These are phyloP conservation scores for Strobilomyces dryophilus DNA, from an alignment of 768 basidiomycete genomes.

Conservation along the genomic window DNA sequence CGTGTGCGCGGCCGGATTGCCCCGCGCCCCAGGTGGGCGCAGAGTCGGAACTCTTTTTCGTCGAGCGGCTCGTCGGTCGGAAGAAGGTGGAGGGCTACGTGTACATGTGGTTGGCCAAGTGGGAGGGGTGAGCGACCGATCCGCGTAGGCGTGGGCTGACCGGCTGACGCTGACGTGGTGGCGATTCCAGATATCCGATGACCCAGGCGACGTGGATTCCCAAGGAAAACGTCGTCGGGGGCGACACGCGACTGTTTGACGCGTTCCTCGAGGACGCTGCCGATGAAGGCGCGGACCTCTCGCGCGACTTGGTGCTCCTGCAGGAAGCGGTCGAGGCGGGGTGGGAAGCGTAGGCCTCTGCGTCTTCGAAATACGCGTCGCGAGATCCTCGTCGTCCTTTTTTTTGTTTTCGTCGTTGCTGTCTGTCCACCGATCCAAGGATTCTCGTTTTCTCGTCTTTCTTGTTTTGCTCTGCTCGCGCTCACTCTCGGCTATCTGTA, in stretches of 20 bases:
- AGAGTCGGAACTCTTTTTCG: constrained; percentile 16
- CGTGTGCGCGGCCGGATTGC: constrained; percentile 27
- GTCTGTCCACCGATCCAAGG: too few relatives aligned
- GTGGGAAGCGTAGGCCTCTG: neutral
- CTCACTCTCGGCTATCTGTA: neutral
- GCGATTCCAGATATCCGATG: constrained; percentile 22
- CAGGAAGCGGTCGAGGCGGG: constrained; percentile 22
- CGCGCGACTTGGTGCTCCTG: constrained; percentile 15
- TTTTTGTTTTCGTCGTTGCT: neutral
- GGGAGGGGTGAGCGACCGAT: constrained; percentile 27
- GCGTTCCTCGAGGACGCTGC: constrained; percentile 16
- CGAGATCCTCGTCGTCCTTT: neutral
- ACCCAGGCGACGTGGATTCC: constrained; percentile 29
- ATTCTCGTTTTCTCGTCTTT: neutral
- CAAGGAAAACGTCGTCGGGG: constrained; percentile 23
- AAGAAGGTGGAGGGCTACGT: constrained; percentile 10
- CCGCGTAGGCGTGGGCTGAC: neutral
- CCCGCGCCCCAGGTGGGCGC: constrained; percentile 6
- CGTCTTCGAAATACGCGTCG: neutral
- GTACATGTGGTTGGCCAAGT: constrained; percentile 29
- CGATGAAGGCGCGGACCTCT: constrained; percentile 18
- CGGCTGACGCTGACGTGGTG: neutral
- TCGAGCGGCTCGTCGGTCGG: constrained; percentile 29
- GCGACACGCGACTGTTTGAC: constrained; percentile 11
- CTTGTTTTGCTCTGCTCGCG: neutral